Conservation (phyloP, 306 rosid genomes). For the Cicer arietinum region DNA sequence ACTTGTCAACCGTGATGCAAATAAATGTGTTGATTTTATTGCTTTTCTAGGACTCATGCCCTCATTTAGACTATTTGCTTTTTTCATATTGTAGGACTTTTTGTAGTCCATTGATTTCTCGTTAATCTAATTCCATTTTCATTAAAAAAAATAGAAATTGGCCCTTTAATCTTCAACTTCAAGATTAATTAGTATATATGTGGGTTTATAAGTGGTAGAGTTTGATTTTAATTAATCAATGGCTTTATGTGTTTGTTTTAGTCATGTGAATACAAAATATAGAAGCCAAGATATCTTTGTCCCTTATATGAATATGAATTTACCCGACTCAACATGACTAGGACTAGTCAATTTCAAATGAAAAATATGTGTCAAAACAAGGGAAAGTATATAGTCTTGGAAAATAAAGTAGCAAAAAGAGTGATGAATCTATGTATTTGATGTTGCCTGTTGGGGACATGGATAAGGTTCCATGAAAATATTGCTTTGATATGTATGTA, state of each 20-base stretch:
- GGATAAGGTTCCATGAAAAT: slow-evolving; percentile 50
- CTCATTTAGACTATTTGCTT: too few species aligned
- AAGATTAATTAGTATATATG: neutral
- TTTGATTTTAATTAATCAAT: neutral
- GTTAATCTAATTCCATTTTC: too few species aligned
- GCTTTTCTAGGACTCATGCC: too few species aligned
- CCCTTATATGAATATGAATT: neutral
- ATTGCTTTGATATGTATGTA: slow-evolving; percentile 44
- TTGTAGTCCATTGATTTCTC: too few species aligned
- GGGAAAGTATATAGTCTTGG: neutral
- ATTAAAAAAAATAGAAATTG: too few species aligned
- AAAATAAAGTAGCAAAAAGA: slow-evolving; percentile 11
- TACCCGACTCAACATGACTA: neutral
- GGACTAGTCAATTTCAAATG: neutral
- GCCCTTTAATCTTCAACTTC: too few species aligned
- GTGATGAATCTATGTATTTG: slow-evolving; percentile 43
- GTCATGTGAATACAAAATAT: neutral
- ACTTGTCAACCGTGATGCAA: too few species aligned
- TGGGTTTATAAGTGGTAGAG: neutral
- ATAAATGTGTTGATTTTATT: too few species aligned
- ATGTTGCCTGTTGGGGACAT: slow-evolving; percentile 54
- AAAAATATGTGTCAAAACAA: neutral
- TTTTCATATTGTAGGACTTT: too few species aligned
- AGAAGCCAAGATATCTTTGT: neutral
- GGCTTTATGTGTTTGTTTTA: neutral